phyloP scores from a whole-genome alignment of 78 protist genomes.

The Emiliania huxleyi region DNA sequence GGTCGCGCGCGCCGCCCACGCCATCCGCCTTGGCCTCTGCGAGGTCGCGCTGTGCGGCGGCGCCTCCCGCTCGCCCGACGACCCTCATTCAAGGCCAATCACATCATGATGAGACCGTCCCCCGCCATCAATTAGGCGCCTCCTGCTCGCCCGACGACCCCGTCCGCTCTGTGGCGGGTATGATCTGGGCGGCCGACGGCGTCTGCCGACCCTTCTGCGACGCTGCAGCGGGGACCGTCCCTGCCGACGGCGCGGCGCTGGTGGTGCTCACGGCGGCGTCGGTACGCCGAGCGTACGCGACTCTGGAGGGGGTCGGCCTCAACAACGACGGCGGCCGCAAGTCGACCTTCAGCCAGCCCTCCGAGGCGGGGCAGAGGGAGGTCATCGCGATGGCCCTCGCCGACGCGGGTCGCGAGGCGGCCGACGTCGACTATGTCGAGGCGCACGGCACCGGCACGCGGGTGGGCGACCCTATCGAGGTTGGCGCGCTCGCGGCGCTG shows the following conservation, averaged over 20 bases:
- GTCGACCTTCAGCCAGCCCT: not conserved
- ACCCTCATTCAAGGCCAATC: too few species aligned
- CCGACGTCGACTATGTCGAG: conserved; percentile 45
- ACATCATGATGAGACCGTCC: too few species aligned
- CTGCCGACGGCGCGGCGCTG: not conserved
- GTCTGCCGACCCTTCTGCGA: not conserved
- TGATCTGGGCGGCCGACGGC: not conserved
- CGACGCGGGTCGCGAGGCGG: not conserved
- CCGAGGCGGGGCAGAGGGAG: conserved; percentile 55
- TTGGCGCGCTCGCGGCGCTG: conserved; percentile 42
- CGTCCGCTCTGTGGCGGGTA: not conserved
- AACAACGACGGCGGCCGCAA: not conserved
- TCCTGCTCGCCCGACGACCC: too few species aligned
- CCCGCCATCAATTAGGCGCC: too few species aligned
- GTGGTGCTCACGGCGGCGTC: not conserved
- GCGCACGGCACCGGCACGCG: conserved; percentile 36
- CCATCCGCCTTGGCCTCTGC: not conserved
- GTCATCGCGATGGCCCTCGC: conserved; percentile 55
- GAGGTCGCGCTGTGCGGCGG: not conserved
- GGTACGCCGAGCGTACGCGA: not conserved
- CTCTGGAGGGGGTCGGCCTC: not conserved
- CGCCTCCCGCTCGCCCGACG: not conserved
- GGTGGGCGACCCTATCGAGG: conserved; percentile 67
- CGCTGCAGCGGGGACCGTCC: not conserved
- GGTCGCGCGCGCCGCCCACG: conserved; percentile 56